Evolutionary conservation across 2,329 filamentous ascomycete genomes (phyloP).

Genomic region (Pseudogymnoascus sp.): DNA sequence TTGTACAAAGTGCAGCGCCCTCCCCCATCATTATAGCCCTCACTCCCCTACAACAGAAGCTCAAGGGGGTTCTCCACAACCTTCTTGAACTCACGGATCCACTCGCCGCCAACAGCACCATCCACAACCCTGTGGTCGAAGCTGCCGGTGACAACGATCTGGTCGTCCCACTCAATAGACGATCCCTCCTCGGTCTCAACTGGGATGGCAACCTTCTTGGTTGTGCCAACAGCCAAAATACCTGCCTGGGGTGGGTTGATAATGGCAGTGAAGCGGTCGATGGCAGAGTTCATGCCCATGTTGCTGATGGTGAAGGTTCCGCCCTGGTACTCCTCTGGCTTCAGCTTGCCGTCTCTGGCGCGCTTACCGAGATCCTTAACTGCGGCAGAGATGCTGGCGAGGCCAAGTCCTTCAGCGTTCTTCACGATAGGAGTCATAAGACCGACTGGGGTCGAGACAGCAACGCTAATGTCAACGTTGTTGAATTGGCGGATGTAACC

Average conservation of each 20-base stretch:
- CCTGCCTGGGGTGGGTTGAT: constrained; percentile 98
- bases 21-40: constrained; percentile 1
- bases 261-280: constrained; percentile 95
- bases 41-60: constrained; percentile 66
- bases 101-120: constrained; percentile 91
- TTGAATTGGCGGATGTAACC: constrained; percentile 90
- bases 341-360: constrained; percentile 93
- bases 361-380: constrained; percentile 97
- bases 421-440: constrained; percentile 98
- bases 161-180: constrained; percentile 82
- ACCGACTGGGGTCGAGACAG: constrained; percentile 81
- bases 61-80: constrained; percentile 95
- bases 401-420: constrained; percentile 77
- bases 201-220: constrained; percentile 89
- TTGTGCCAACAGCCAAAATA: constrained; percentile 91
- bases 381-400: constrained; percentile 77
- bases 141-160: constrained; percentile 89
- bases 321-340: constrained; percentile 98
- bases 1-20: constrained; percentile 8
- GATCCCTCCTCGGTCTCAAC: constrained; percentile 78
- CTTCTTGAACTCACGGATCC: constrained; percentile 96
- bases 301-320: constrained; percentile 99
- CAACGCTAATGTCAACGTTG: constrained; percentile 89
- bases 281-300: constrained; percentile 98
- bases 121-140: constrained; percentile 99